Conservation (phyloP, 1,139 yeast species). For the Candida labiduridarum region DNA sequence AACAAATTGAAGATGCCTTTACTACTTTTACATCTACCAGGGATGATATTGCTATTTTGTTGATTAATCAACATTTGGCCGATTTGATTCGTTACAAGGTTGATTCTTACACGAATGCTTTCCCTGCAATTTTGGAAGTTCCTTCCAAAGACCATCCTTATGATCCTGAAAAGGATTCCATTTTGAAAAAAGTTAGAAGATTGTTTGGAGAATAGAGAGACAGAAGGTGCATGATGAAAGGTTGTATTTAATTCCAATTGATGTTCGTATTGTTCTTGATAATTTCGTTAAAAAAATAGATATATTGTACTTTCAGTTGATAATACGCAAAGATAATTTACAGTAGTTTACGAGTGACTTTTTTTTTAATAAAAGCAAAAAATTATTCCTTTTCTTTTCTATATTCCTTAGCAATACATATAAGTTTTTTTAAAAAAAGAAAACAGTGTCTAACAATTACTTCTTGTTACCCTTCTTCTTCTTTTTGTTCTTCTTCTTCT, state of each 20-base stretch:
- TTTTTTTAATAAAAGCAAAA: neutral
- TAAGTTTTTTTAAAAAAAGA: neutral
- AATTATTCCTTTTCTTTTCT: no score
- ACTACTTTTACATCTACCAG: constrained; percentile 73
- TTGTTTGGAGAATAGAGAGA: constrained; percentile 77
- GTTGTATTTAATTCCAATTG: neutral
- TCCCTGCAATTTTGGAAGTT: constrained; percentile 94
- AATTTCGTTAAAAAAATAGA: neutral
- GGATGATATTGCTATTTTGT: constrained; percentile 87
- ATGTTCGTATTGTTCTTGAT: neutral
- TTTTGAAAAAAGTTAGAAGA: constrained; percentile 90
- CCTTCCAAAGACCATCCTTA: constrained; percentile 99
- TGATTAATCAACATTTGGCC: constrained; percentile 94
- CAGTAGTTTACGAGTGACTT: no score
- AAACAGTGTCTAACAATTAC: constrained; percentile 1
- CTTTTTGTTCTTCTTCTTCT: constrained; percentile 19
- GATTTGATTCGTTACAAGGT: constrained; percentile 83
- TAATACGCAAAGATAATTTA: no score
- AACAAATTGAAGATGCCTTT: constrained; percentile 75
- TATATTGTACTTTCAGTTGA: neutral
- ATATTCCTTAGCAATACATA: no score
- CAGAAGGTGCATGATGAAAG: no score
- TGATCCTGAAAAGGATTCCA: constrained; percentile 97
- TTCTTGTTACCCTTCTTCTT: constrained; percentile 16
- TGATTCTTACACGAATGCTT: constrained; percentile 84